Conservation (phyloP, 805 yeast species). For the Lachancea fermentati region DNA sequence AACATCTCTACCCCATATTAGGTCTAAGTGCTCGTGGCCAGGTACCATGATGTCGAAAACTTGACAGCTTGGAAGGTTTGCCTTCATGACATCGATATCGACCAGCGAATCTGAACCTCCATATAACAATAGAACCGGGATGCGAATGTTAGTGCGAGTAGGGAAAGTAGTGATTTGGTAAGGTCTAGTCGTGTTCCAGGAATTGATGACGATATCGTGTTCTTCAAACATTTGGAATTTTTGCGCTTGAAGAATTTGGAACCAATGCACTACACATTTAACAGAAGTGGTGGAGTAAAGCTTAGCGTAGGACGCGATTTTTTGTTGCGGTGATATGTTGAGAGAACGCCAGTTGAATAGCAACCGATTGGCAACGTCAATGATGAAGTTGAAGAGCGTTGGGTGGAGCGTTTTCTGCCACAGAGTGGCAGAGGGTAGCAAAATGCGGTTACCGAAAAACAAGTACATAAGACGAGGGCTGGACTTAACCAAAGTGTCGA, state of each 20-base stretch:
- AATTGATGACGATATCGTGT: conserved; percentile 34
- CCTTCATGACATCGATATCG: conserved; percentile 71
- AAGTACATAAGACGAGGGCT: conserved; percentile 68
- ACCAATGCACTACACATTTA: conserved; percentile 93
- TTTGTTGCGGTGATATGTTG: conserved; percentile 70
- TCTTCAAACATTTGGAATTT: conserved; percentile 90
- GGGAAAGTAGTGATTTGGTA: conserved; percentile 42
- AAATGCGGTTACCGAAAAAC: conserved; percentile 67
- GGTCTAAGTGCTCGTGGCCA: conserved; percentile 84
- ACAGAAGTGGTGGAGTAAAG: conserved; percentile 88
- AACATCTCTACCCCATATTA: conserved; percentile 79
- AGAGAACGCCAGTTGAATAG: conserved; percentile 75
- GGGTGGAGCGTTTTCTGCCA: conserved; percentile 55
- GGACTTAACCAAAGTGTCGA: conserved; percentile 68
- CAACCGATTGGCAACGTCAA: conserved; percentile 61
- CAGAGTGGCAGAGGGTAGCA: conserved; percentile 68
- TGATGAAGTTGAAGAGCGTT: conserved; percentile 36
- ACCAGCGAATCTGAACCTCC: conserved; percentile 80
- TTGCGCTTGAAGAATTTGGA: conserved; percentile 73
- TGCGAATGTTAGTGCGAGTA: conserved; percentile 53
- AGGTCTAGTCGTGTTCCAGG: conserved; percentile 29
- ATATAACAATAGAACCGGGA: conserved; percentile 74
- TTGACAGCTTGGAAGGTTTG: conserved; percentile 52
- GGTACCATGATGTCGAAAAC: conserved; percentile 53
- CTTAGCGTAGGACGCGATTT: conserved; percentile 76